Evolutionary conservation across 768 basidiomycete genomes (phyloP), one percentile per base, ranked within the genome.

Genomic region (Dacryopinax primogenitus): DNA sequence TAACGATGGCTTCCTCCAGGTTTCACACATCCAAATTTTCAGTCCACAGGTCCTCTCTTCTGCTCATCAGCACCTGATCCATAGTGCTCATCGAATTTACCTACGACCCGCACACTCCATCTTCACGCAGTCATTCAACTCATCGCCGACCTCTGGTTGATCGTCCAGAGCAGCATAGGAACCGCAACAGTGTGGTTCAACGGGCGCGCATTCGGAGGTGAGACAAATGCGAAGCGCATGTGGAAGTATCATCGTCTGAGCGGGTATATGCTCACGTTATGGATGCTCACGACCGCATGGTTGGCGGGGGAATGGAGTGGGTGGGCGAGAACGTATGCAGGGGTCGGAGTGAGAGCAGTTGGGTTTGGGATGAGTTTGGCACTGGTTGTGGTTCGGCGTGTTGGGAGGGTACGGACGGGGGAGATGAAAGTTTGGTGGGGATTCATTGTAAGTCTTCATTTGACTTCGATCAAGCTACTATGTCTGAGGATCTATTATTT

Each of bases 231-330:
- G 15, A 92, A 88, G 73, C 72, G 76, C 1, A 66, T 91, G 21
- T 92, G 90, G 86, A 92, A 91, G 72, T 92, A 89, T 68, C 90
- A 93, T 70, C 77, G 90, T 11, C 18, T 44, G 37, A 41, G 63
- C 63, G 44, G 44, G 37, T 45, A 39, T 45, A 16, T 16, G 37
- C 37, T 36, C 39, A 36, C 26, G 39, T n/a, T 45, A 16, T 45
- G 51, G 45, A 36, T 34, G 34, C 15, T 26, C 11, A 21, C 21
- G 26, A 65, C 39, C 45, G 62, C 15, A 37, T 41, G 16, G 34
- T 47, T 44, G 6, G 28, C 26, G 23, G 33, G 62, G 62, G n/a
- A 62, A 30, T 35, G 32, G 4, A 12, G 51, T 18, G 51, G 21
- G 11, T 58, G 51, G 51, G 26, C 51, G 51, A 58, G 51, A 30